phyloP scores from a whole-genome alignment of 352 stramenopile genomes.

The Phytophthora litchii region DNA sequence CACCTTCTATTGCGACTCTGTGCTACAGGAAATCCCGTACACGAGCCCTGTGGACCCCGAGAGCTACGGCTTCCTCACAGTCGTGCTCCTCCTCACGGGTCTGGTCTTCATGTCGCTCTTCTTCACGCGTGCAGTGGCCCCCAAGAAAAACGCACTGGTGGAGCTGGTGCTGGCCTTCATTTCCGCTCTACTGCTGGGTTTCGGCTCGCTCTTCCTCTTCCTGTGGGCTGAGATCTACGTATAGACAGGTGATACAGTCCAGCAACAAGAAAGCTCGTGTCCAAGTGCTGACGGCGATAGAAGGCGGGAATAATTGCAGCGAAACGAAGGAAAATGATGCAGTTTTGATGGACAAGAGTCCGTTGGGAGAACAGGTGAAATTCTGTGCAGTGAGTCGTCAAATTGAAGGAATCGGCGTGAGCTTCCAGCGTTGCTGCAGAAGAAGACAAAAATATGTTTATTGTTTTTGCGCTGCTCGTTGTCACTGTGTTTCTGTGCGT shows the following conservation, averaged over 20 bases:
- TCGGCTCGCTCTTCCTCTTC: constrained; percentile 87
- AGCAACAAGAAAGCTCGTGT: constrained; percentile 1
- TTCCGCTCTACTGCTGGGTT: constrained; percentile 74
- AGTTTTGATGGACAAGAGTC: constrained; percentile 22
- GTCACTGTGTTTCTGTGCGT: constrained; percentile 25
- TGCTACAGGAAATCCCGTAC: constrained; percentile 80
- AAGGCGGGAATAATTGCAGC: constrained; percentile 6
- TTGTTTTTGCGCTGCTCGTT: constrained; percentile 36
- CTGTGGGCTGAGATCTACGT: constrained; percentile 91
- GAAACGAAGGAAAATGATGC: constrained; percentile 6
- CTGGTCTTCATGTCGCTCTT: constrained; percentile 84
- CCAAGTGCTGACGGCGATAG: constrained; percentile 20
- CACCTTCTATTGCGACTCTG: background rate
- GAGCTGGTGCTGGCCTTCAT: constrained; percentile 75
- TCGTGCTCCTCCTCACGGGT: constrained; percentile 62
- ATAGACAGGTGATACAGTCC: constrained; percentile 34
- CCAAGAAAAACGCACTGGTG: constrained; percentile 79
- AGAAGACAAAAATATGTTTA: constrained; percentile 42
- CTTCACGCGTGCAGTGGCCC: constrained; percentile 76
- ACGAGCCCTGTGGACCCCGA: constrained; percentile 78
- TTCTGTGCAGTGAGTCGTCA: constrained; percentile 1
- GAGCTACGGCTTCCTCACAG: constrained; percentile 69
- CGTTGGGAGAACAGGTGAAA: background rate
- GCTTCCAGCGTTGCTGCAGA: constrained; percentile 12
- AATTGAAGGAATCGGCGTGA: constrained; percentile 10